Percentiles rank a stretch among this genome's conserved stretches.
Evolutionary conservation across 495 filamentous ascomycete genomes (phyloP).

Genomic region (Penicillium atrosanguineum): DNA sequence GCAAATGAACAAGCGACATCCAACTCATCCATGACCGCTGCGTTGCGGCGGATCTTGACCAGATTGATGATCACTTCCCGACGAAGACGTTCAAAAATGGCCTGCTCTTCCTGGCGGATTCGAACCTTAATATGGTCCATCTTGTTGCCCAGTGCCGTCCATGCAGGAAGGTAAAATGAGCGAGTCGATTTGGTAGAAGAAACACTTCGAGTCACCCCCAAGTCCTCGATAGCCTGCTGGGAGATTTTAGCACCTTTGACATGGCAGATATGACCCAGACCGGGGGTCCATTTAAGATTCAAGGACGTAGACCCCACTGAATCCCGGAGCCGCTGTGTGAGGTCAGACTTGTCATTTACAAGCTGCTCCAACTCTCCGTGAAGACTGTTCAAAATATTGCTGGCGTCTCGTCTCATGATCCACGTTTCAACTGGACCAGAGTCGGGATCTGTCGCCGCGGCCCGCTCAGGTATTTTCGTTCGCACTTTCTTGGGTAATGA

Average conservation of each 20-base stretch:
- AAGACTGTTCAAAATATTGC: constrained; percentile 56
- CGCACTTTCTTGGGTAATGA: constrained; percentile 44
- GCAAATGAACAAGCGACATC: constrained; percentile 87
- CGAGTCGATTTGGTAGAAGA: constrained; percentile 79
- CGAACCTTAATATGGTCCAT: constrained; percentile 71
- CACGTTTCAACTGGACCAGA: constrained; percentile 58
- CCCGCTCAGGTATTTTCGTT: constrained; percentile 31
- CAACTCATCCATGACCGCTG: constrained; percentile 83
- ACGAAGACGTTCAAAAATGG: constrained; percentile 67
- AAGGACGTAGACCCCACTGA: constrained; percentile 57
- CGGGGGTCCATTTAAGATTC: constrained; percentile 78
- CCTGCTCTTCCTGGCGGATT: constrained; percentile 77
- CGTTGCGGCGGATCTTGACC: constrained; percentile 81
- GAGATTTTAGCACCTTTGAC: constrained; percentile 76
- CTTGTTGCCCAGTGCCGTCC: constrained; percentile 72
- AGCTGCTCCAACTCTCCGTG: constrained; percentile 63
- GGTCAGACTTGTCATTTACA: constrained; percentile 50
- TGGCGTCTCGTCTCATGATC: constrained; percentile 81
- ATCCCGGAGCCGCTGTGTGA: constrained; percentile 60
- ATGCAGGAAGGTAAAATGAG: constrained; percentile 78
- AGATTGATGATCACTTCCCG: constrained; percentile 74
- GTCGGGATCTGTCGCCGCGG: constrained; percentile 29
- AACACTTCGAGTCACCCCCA: constrained; percentile 57
- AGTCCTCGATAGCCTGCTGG: constrained; percentile 38
- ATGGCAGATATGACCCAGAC: constrained; percentile 84